Base-by-base conservation (phyloP, 208 protist genomes). In the Leptomonas pyrrhocoris region DNA sequence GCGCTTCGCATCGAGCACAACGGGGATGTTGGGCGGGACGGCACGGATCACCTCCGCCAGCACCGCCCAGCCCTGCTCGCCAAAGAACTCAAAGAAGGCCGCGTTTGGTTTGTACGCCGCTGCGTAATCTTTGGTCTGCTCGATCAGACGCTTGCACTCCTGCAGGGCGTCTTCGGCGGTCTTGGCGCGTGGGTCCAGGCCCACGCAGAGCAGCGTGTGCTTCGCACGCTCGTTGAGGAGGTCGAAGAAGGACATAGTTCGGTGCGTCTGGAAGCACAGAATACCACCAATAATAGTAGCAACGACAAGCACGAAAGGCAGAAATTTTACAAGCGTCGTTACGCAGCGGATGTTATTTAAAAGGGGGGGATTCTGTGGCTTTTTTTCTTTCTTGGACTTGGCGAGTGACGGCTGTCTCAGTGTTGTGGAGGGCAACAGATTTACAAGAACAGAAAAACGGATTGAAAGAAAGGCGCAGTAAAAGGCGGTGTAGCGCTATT, bases 101-200 rank as follows among this genome's bases (percentile, higher is more conserved):
- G 88, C 91, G 72, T 96, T 96, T 42, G 91, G 91, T 77, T 96
- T 96, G 75, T 92, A 96, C 30, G 86, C 88, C 18, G 91, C 91
- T 45, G 91, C 88, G 79, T 89, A 96, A 21, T 92, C 81, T 50
- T 83, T 73, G 23, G 91, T 96, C 46, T 80, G 73, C 66, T 93
- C 88, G 55, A 96, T 92, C 45, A 96, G 77, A 18, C 63, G 68
- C 31, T 79, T 90, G 75, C 91, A 96, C 81, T 96, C 86, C 28
- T 60, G 58, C 27, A 83, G 77, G 16, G 91, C 91, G 7, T 23
- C 85, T 21, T 76, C 75, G 11, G 91, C 86, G 25, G 76, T 87
- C 65, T 83, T 81, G 42, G 86, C 74, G 38, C 91, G 91, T 13
- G 91, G 91, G 74, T 96, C 91, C 30, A 96, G 80, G 12, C 91